phyloP scores from a whole-genome alignment of 805 yeast species.

The Candida yuanshanica region DNA sequence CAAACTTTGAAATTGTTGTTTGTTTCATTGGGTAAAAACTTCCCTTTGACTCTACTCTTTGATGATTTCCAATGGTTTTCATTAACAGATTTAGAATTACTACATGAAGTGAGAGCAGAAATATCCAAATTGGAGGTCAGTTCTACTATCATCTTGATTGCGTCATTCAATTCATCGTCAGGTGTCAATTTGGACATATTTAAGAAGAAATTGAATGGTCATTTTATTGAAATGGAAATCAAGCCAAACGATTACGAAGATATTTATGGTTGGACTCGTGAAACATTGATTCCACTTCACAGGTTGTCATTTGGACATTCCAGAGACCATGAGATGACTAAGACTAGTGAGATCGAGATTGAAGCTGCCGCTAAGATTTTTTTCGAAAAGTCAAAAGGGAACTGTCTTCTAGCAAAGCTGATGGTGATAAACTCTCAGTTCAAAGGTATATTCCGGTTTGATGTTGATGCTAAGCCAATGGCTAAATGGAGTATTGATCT shows the following conservation, averaged over 20 bases:
- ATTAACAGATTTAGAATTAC: slow-evolving; percentile 22
- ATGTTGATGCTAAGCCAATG: slow-evolving; percentile 3
- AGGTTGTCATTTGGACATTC: background rate
- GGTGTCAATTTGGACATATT: slow-evolving; percentile 6
- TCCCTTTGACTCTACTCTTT: slow-evolving; percentile 39
- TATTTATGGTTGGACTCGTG: slow-evolving; percentile 1
- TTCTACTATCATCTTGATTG: slow-evolving; percentile 23
- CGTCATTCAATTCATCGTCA: slow-evolving; percentile 17
- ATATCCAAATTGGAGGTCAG: slow-evolving; percentile 19
- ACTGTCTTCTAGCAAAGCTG: slow-evolving; percentile 13
- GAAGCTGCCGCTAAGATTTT: slow-evolving; percentile 16
- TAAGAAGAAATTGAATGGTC: slow-evolving; percentile 16
- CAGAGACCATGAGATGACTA: background rate
- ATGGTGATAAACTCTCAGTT: slow-evolving; percentile 10
- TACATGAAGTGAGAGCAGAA: slow-evolving; percentile 24
- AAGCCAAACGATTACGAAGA: slow-evolving; percentile 10
- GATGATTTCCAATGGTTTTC: slow-evolving; percentile 45
- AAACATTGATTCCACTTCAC: slow-evolving; percentile 7
- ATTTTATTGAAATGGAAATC: slow-evolving; percentile 16
- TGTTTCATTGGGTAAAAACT: slow-evolving; percentile 31
- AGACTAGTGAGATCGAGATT: background rate
- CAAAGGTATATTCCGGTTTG: slow-evolving; percentile 6
- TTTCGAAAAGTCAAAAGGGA: slow-evolving; percentile 19
- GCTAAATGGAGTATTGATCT: slow-evolving; percentile 18
- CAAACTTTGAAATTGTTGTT: slow-evolving; percentile 38